Percentiles rank a stretch among this genome's conserved stretches.
Conservation (phyloP, 129 eudicot species). For the Ambrosia artemisiifolia region DNA sequence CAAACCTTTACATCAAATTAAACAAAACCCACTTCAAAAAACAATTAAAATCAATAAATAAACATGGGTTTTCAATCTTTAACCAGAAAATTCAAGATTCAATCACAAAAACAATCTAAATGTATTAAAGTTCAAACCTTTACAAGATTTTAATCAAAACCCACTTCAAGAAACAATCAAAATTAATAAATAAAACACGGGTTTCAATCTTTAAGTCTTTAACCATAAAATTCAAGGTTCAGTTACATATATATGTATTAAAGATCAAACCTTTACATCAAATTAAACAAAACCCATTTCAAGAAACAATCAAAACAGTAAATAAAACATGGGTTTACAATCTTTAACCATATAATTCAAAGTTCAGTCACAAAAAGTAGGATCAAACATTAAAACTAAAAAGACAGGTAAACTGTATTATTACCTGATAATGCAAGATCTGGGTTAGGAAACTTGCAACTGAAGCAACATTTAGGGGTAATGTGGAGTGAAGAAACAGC, state of each 20-base stretch:
- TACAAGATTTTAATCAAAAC: neutral
- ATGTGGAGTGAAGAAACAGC: constrained; percentile 23
- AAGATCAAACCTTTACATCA: neutral
- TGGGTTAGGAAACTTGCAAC: constrained; percentile 25
- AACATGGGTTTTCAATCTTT: constrained; percentile 1
- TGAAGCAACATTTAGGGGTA: constrained; percentile 25
- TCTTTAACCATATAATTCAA: neutral
- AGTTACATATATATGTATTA: neutral
- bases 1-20: neutral
- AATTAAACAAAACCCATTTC: constrained; percentile 1
- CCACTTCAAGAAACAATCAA: neutral
- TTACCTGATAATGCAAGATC: constrained; percentile 34
- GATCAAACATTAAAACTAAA: neutral
- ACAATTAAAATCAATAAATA: neutral
- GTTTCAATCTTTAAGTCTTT: neutral
- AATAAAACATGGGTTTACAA: neutral
- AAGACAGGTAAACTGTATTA: neutral
- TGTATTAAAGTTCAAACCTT: neutral
- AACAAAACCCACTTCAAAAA: neutral
- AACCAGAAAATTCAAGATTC: neutral
- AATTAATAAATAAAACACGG: neutral
- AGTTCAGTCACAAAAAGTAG: constrained; percentile 1
- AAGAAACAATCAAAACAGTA: neutral
- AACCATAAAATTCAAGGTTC: neutral
- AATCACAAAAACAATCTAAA: too few relatives aligned